A percentile compares a stretch with the other conserved stretches of the same genome.
Evolutionary conservation across 768 basidiomycete species (phyloP).

Genomic region (Daedalea quercina): DNA sequence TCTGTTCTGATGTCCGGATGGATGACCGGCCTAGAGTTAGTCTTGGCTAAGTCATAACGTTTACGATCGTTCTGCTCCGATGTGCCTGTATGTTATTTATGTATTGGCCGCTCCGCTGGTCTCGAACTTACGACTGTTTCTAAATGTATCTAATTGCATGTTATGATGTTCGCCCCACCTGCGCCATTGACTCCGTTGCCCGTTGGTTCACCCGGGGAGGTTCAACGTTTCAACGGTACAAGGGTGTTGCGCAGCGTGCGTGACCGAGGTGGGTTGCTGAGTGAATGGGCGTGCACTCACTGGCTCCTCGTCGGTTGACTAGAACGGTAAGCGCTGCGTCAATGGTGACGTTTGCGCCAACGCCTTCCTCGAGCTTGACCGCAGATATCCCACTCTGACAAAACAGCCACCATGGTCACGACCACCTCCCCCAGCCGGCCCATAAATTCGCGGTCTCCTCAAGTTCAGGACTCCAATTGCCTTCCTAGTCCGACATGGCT

Average conservation of each 20-base stretch:
- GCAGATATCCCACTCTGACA: not conserved
- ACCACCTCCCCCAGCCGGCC: not conserved
- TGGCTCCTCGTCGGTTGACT: not conserved
- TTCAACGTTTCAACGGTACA: no score
- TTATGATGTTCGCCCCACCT: no score
- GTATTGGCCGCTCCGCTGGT: no score
- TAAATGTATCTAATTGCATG: no score
- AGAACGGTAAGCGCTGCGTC: not conserved
- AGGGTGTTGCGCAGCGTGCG: no score
- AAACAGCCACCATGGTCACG: not conserved
- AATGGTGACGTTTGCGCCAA: not conserved
- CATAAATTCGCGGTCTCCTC: constrained; percentile 2
- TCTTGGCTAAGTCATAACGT: no score
- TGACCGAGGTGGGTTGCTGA: not conserved
- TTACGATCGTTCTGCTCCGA: no score
- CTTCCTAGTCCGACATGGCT: constrained; percentile 11
- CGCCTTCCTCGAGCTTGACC: not conserved
- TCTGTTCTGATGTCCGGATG: not conserved
- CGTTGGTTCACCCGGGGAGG: no score
- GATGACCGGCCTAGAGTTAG: no score
- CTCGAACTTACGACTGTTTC: no score
- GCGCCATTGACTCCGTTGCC: no score
- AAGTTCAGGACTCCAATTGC: not conserved
- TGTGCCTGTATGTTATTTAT: no score
- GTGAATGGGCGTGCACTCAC: constrained; percentile 1